Percentiles rank a stretch among this genome's conserved stretches.
These are phyloP conservation scores for Plantago rigida DNA, from an alignment of 305 asterid species.

Conservation along the genomic window DNA sequence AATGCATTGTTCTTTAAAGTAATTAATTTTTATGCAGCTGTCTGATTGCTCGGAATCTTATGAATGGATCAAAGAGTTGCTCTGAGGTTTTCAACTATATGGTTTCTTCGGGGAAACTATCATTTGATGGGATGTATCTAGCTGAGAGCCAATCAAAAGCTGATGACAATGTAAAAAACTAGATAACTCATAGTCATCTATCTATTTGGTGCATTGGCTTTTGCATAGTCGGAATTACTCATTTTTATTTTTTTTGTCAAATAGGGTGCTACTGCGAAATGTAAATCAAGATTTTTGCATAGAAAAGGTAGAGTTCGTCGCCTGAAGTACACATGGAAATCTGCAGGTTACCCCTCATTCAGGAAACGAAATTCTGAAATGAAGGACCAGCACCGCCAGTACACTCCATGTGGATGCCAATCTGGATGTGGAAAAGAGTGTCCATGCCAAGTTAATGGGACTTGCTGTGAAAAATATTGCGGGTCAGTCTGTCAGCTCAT, in stretches of 20 bases:
- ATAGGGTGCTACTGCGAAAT: constrained; percentile 68
- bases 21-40: constrained; percentile 59
- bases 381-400: constrained; percentile 90
- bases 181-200: constrained; percentile 1
- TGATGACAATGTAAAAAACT: constrained; percentile 50
- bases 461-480: constrained; percentile 88
- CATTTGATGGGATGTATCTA: constrained; percentile 41
- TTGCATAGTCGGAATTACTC: constrained; percentile 19
- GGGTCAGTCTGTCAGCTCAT: constrained; percentile 51
- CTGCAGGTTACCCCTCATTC: constrained; percentile 78
- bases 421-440: constrained; percentile 89
- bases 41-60: constrained; percentile 78
- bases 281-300: constrained; percentile 76
- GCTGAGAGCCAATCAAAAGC: constrained; percentile 50
- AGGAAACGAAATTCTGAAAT: constrained; percentile 79
- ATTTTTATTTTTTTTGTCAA: constrained; percentile 26
- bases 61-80: constrained; percentile 85
- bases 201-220: constrained; percentile 22
- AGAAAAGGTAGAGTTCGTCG: constrained; percentile 91
- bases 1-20: constrained; percentile 27
- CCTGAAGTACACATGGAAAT: constrained; percentile 78
- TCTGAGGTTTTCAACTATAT: constrained; percentile 66
- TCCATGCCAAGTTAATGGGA: constrained; percentile 70
- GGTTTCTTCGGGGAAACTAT: constrained; percentile 38
- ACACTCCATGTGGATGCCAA: constrained; percentile 86